A percentile compares a stretch with the other conserved stretches of the same genome.
Evolutionary conservation across 345 rosid genomes (phyloP).

Genomic region (Iberis pinnata): DNA sequence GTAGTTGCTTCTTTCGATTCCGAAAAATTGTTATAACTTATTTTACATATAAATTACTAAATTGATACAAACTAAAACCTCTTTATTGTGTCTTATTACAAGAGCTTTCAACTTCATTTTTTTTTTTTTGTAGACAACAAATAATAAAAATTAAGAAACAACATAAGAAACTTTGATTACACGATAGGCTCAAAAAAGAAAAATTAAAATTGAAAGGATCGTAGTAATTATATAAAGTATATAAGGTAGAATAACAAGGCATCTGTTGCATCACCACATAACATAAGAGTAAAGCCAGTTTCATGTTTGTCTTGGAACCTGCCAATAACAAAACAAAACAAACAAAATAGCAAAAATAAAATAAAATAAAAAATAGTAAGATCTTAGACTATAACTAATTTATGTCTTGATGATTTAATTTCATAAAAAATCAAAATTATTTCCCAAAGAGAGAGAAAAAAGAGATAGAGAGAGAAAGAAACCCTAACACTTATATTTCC

Average conservation of each 20-base stretch:
- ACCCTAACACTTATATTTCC: slow-evolving; percentile 28
- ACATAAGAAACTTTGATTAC: slow-evolving; percentile 12
- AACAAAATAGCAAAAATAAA: slow-evolving; percentile 8
- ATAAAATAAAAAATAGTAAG: slow-evolving; percentile 3
- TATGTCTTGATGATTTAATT: slow-evolving; percentile 22
- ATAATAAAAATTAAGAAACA: slow-evolving; percentile 19
- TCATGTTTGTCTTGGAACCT: slow-evolving; percentile 76
- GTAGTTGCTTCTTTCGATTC: too few species aligned
- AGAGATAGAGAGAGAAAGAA: slow-evolving; percentile 24
- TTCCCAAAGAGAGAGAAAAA: not conserved
- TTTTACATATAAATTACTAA: slow-evolving; percentile 1
- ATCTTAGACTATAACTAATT: not conserved
- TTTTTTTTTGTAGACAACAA: too few species aligned
- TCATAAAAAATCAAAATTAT: slow-evolving; percentile 8
- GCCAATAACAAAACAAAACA: slow-evolving; percentile 26
- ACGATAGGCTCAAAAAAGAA: slow-evolving; percentile 9
- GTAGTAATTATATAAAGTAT: slow-evolving; percentile 21
- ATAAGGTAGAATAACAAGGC: slow-evolving; percentile 23
- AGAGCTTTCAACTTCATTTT: too few species aligned
- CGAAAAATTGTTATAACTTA: too few species aligned
- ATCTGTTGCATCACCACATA: slow-evolving; percentile 29
- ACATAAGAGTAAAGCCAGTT: slow-evolving; percentile 29
- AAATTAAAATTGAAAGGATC: slow-evolving; percentile 5
- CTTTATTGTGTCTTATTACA: not conserved
- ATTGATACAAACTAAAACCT: slow-evolving; percentile 12